phyloP scores from a whole-genome alignment of 1,139 yeast species.

The Geotrichum aggregatum region DNA sequence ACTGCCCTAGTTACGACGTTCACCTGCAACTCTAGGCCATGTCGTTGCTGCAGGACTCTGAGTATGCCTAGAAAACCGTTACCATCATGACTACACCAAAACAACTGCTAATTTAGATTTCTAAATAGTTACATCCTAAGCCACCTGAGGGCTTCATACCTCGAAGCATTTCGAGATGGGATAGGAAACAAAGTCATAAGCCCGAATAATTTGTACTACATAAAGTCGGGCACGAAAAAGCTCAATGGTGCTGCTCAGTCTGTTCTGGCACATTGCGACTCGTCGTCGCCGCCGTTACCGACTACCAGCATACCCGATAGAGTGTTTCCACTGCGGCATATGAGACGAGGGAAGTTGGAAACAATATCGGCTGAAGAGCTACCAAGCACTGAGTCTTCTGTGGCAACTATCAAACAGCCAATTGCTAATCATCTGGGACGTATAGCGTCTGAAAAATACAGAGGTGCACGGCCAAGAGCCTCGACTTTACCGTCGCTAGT shows the following conservation, averaged over 20 bases:
- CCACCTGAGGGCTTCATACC: constrained; percentile 36
- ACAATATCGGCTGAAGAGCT: background rate
- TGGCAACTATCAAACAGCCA: background rate
- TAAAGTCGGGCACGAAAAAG: constrained; percentile 29
- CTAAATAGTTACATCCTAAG: constrained; percentile 34
- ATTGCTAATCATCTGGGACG: background rate
- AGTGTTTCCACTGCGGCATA: background rate
- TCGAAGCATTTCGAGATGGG: constrained; percentile 35
- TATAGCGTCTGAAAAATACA: constrained; percentile 7
- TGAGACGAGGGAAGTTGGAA: background rate
- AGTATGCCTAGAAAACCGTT: constrained; percentile 25
- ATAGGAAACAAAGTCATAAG: constrained; percentile 34
- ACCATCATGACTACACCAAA: background rate
- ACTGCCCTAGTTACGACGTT: too few species aligned
- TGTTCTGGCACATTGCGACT: constrained; percentile 15
- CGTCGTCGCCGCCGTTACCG: constrained; percentile 23
- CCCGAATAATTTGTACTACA: constrained; percentile 34
- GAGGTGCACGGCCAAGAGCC: constrained; percentile 6
- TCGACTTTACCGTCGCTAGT: constrained; percentile 5
- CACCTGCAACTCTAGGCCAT: too few species aligned
- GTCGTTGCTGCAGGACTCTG: constrained; percentile 34
- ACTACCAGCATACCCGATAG: constrained; percentile 11
- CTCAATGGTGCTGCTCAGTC: constrained; percentile 19
- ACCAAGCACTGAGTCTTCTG: background rate
- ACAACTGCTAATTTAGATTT: too few species aligned